Evolutionary conservation across 495 filamentous ascomycete genomes (phyloP), one percentile per base, ranked within the genome.

Genomic region (Aspergillus biplanus): DNA sequence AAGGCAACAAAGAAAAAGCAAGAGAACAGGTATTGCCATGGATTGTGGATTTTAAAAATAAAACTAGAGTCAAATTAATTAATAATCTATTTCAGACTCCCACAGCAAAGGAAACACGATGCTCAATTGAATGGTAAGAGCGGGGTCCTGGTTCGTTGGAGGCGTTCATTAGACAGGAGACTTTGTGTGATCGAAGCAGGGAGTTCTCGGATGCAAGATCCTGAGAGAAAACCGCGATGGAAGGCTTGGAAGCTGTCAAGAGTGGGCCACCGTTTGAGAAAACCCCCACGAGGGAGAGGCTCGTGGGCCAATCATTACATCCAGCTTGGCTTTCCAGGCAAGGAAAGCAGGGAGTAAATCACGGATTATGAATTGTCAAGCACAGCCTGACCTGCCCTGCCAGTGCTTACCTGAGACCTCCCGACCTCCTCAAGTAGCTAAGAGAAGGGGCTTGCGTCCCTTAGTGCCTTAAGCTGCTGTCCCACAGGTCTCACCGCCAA

Each of bases 191-290:
- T 71, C 65, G 61, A 62, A 67, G 68, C 61, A 57, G 65, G 65
- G 65, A 65, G 62, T 61, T 64, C 64, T 62, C 66, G 69, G 66
- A 67, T 71, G 68, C 63, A 52, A 71, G 68, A 71, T 71, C 65
- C 59, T 64, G 54, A 55, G 58, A 52, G 62, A 58, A 66, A 63
- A 53, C 60, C 34, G 55, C 54, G 46, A 65, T 63, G 52, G 61
- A 65, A 65, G 64, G 59, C 61, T 66, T 69, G 67, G 67, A 65
- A 64, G 65, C 68, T 70, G 65, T 70, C 68, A 70, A 67, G 59
- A 64, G 65, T 66, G 68, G 68, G 65, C 48, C 68, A 62, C 60
- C 65, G 68, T 67, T 70, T 67, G 56, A 62, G 50, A 31, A 16
- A 33, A 56, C 27, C 59, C 60, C 68, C 65, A 67, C 57, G 62